Conservation (phyloP, 2,329 filamentous ascomycete genomes). For the Neofusicoccum cordaticola region DNA sequence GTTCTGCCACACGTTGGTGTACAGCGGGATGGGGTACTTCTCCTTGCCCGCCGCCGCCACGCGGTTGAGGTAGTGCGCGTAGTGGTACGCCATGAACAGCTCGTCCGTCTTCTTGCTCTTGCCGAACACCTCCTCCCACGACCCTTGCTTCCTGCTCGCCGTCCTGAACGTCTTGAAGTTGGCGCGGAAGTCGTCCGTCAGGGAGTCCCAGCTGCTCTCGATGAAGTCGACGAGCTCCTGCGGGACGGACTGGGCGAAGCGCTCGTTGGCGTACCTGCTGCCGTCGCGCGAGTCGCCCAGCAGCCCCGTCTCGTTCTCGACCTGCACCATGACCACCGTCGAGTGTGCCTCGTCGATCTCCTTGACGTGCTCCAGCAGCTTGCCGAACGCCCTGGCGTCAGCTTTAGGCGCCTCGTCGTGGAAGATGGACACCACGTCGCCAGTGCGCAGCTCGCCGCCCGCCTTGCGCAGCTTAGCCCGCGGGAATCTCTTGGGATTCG, state of each 20-base stretch:
- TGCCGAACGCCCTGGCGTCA: constrained; percentile 41
- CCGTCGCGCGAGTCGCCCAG: constrained; percentile 53
- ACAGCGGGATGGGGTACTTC: constrained; percentile 44
- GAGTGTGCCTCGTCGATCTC: constrained; percentile 46
- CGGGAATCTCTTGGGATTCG: constrained; percentile 30
- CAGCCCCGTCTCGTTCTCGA: constrained; percentile 56
- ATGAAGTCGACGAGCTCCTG: constrained; percentile 35
- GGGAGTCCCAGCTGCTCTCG: constrained; percentile 2
- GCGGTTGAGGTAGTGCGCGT: constrained; percentile 40
- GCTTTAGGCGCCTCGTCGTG: constrained; percentile 33
- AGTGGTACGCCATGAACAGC: constrained; percentile 50
- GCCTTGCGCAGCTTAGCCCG: constrained; percentile 28
- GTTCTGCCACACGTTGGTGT: constrained; percentile 49
- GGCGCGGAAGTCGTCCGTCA: constrained; percentile 25
- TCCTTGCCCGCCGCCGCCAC: constrained; percentile 43
- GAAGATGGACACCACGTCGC: constrained; percentile 39
- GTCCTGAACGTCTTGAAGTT: constrained; percentile 29
- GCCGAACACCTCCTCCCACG: constrained; percentile 45
- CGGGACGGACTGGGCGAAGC: constrained; percentile 40
- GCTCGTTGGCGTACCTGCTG: constrained; percentile 40
- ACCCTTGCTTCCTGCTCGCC: constrained; percentile 20
- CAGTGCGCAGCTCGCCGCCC: constrained; percentile 26
- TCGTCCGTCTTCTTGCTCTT: constrained; percentile 39
- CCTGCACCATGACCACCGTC: constrained; percentile 57
- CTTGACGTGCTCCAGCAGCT: constrained; percentile 40